Base-by-base conservation (phyloP, 2,329 filamentous ascomycete genomes). In the Leptodontidium sp. region DNA sequence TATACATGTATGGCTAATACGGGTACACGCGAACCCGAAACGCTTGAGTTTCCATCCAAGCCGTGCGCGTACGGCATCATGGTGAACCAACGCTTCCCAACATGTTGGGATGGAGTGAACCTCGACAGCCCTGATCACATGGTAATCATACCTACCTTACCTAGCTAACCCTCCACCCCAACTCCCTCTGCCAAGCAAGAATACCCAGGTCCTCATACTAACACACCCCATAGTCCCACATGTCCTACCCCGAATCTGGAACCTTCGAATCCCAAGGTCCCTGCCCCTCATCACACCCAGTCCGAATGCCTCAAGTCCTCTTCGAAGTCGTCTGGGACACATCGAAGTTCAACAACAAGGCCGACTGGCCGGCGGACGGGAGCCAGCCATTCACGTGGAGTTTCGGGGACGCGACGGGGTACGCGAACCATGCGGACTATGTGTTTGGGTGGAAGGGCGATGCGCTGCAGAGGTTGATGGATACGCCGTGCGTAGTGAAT, bases 371-470 rank as follows among this genome's bases (percentile, higher is more conserved):
- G 67, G 78, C 78, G 63, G 79, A 82, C 77, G 81, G 81, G 69
- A 79, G 77, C 29, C 81, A 81, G 70, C 81, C 81, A 2, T 82
- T 82, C 74, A 75, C 81, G 67, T 83, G 82, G 77, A 81, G 77
- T 73, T 74, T 67, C 64, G 71, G 83, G 80, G 81, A 82, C 81
- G 78, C 75, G 76, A 81, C 81, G 47, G 84, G 84, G 38, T 79
- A 82, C 29, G 83, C 83, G 4, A 84, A 83, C 24, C 83, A 85
- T 75, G 84, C 83, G 29, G 84, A 86, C 76, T 86, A 86, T 75
- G 76, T 85, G 70, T 85, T 85, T 74, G 84, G 84, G 67, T 85
- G 84, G 84, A 82, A 85, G 75, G 82, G 79, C 69, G 78, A 84
- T 74, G 77, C 81, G 11, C 80, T 86, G 58, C 84, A 86, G 76